phyloP scores from a whole-genome alignment of 495 filamentous ascomycete genomes.

The Immersiella caudata region DNA sequence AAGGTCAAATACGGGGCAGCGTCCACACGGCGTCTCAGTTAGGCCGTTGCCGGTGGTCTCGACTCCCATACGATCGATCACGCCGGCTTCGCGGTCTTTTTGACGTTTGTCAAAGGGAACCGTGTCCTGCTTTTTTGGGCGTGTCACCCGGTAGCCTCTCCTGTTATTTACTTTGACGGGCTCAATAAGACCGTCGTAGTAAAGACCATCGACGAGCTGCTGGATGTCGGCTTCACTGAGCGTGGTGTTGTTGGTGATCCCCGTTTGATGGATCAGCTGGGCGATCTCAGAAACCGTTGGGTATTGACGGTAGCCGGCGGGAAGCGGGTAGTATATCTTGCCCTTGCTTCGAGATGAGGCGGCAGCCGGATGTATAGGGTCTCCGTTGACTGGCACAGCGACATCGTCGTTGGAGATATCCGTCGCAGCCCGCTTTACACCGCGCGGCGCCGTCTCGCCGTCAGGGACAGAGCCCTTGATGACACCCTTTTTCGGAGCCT shows the following conservation, averaged over 20 bases:
- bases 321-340: constrained; percentile 61
- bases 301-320: constrained; percentile 70
- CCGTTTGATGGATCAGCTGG: constrained; percentile 63
- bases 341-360: constrained; percentile 21
- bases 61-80: constrained; percentile 35
- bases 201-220: constrained; percentile 80
- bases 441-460: constrained; percentile 29
- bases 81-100: constrained; percentile 46
- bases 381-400: constrained; percentile 1
- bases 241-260: constrained; percentile 64
- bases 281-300: constrained; percentile 76
- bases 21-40: constrained; percentile 86
- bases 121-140: constrained; percentile 47
- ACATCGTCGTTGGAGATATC: constrained; percentile 49
- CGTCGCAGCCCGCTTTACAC: constrained; percentile 47
- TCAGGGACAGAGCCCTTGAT: constrained; percentile 39
- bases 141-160: constrained; percentile 53
- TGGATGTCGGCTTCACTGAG: constrained; percentile 72
- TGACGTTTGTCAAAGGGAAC: constrained; percentile 38
- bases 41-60: constrained; percentile 61
- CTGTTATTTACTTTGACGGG: constrained; percentile 47
- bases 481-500: constrained; percentile 48
- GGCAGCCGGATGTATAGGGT: constrained; percentile 33
- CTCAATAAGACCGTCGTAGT: constrained; percentile 79
- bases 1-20: constrained; percentile 90